Percentiles rank a stretch among this genome's conserved stretches.
Evolutionary conservation across 805 yeast species (phyloP).

Genomic region (Saccharomycopsis sp.): DNA sequence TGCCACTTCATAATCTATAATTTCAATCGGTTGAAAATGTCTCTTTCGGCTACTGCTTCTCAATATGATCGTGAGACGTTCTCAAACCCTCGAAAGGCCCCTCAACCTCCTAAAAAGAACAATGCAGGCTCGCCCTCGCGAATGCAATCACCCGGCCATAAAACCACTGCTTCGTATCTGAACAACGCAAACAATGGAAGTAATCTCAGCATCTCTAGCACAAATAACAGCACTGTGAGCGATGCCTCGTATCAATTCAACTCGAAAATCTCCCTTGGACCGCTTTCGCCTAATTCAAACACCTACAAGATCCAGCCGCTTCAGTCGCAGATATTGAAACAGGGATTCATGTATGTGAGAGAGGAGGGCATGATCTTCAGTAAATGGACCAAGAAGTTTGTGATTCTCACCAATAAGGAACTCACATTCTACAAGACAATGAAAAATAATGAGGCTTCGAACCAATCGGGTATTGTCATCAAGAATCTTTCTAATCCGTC

Average conservation of each 20-base stretch:
- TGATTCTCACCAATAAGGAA: slow-evolving; percentile 18
- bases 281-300: slow-evolving; percentile 20
- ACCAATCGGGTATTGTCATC: slow-evolving; percentile 10
- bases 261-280: slow-evolving; percentile 18
- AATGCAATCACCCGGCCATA: background rate
- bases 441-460: slow-evolving; percentile 11
- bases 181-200: background rate
- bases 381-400: slow-evolving; percentile 21
- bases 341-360: slow-evolving; percentile 20
- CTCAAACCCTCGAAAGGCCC: slow-evolving; percentile 20
- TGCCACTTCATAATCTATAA: no score
- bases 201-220: background rate
- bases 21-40: no score
- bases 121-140: slow-evolving; percentile 8
- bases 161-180: background rate
- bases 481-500: slow-evolving; percentile 20
- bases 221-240: background rate
- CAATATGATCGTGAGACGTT: slow-evolving; percentile 18
- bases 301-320: slow-evolving; percentile 20
- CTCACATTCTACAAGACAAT: slow-evolving; percentile 19
- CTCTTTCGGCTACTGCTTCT: slow-evolving; percentile 16
- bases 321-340: slow-evolving; percentile 18
- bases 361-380: slow-evolving; percentile 22
- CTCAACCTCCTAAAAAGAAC: slow-evolving; percentile 19
- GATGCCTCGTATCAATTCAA: slow-evolving; percentile 18